Evolutionary conservation across 2,329 filamentous ascomycete species (phyloP), one percentile per base, ranked within the genome.

Genomic region (Colletotrichum eleusines): DNA sequence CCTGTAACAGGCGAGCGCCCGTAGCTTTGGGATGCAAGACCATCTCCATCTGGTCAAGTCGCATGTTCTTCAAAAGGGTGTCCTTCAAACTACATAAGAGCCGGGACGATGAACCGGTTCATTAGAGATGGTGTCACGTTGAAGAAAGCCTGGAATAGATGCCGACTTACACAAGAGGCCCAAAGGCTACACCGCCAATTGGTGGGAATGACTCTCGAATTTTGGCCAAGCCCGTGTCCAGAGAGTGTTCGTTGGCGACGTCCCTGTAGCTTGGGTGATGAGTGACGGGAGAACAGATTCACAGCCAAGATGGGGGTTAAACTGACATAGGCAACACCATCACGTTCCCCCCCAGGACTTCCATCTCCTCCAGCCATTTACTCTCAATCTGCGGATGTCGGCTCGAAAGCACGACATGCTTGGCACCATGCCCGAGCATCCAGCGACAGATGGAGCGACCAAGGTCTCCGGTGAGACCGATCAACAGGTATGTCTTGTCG

Each of bases 141-240:
- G 66, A 0, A 86, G 76, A 5, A 86, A 79, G 81, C 40, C 3
- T 18, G 18, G 18, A 9, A 33, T 20, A 3, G 2, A 20, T 8
- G 1, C 40, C 18, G 18, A 9, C 40, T 44, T 44, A 44, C 40
- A 44, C 40, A 20, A 85, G 82, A 9, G 84, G 84, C 1, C 78
- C 84, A 48, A 85, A 78, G 1, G 77, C 78, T 0, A 85, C 80
- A 9, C 84, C 85, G 0, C 72, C 78, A 40, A 86, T 80, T 0
- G 78, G 76, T 0, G 80, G 80, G 61, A 78, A 69, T 0, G 72
- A 50, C 9, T 74, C 4, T 33, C 42, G 2, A 3, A 53, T 8
- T 78, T 75, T 1, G 44, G 58, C 38, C 2, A 66, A 48, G 14
- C 74, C 54, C 28, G 72, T 61, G 62, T 61, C 72, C 6, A 75